Evolutionary conservation across 805 yeast genomes (phyloP).

Genomic region (Ogataea thermomethanolica): DNA sequence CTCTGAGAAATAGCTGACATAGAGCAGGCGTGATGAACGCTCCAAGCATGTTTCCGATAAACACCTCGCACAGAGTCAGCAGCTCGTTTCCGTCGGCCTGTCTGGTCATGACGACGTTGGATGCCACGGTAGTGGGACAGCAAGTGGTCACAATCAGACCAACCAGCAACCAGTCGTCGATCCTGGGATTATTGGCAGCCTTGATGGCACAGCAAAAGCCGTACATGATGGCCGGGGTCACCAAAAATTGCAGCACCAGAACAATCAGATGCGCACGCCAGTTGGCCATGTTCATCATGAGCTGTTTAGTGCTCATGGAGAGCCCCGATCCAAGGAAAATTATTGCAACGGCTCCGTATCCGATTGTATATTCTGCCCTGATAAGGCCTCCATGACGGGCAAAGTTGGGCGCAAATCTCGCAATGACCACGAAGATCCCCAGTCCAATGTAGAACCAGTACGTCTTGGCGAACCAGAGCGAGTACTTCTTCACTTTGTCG

Average conservation of each 20-base stretch:
- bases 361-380: conserved; percentile 69
- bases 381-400: conserved; percentile 81
- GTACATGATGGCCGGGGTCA: conserved; percentile 48
- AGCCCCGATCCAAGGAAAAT: conserved; percentile 81
- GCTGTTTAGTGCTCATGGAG: conserved; percentile 63
- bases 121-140: conserved; percentile 89
- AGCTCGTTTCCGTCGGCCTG: conserved; percentile 78
- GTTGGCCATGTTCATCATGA: conserved; percentile 59
- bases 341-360: conserved; percentile 82
- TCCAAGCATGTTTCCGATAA: conserved; percentile 79
- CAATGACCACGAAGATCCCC: conserved; percentile 71
- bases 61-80: conserved; percentile 77
- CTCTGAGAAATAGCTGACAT: conserved; percentile 61
- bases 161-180: conserved; percentile 72
- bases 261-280: conserved; percentile 85
- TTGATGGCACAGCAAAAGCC: conserved; percentile 70
- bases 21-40: conserved; percentile 87
- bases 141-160: conserved; percentile 82
- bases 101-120: conserved; percentile 89
- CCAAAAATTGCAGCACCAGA: conserved; percentile 60
- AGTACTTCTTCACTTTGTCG: conserved; percentile 2
- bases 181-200: conserved; percentile 51
- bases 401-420: conserved; percentile 75
- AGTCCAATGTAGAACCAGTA: conserved; percentile 79
- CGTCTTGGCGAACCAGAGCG: conserved; percentile 9